Base-by-base conservation (phyloP, 2,329 filamentous ascomycete species). In the Fusarium udum region DNA sequence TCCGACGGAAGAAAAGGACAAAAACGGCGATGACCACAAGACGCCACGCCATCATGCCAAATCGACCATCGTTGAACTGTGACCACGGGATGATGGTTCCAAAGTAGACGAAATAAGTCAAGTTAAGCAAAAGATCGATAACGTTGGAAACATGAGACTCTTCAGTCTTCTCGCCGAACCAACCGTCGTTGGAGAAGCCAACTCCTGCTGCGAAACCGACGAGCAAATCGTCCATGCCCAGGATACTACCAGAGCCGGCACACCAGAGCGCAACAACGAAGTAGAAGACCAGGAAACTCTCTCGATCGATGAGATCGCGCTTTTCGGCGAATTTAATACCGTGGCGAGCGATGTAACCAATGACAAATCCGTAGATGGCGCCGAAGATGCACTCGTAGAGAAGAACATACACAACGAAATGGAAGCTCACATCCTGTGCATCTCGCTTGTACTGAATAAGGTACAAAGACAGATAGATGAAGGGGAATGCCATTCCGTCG, bases 131-230 rank as follows among this genome's bases (percentile, higher is more conserved):
- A 81, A 99, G 84, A 86, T 99, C 96, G 79, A 99, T 99, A 80
- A 99, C 96, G 90, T 99, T 98, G 82, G 95, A 98, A 15, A 99
- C 96, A 81, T 98, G 96, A 0, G 96, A 95, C 82, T 99, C 96
- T 80, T 99, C 96, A 0, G 96, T 99, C 87, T 98, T 98, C 79
- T 98, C 93, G 22, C 93, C 93, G 78, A 99, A 99, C 96, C 96
- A 99, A 74, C 96, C 96, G 80, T 99, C 96, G 82, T 99, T 99
- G 77, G 95, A 98, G 86, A 99, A 99, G 61, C 96, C 96, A n/a
- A 99, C 96, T 65, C 96, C 96, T 62, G 93, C 94, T 20, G 95
- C 92, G 79, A 99, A 99, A 43, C 96, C 96, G 43, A 99, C 94
- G 7, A 99, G 89, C 57, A 99, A 85, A 82, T 99, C 96, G 81